Evolutionary conservation across 495 filamentous ascomycete genomes (phyloP).

Genomic region (Elasticomyces elasticus): DNA sequence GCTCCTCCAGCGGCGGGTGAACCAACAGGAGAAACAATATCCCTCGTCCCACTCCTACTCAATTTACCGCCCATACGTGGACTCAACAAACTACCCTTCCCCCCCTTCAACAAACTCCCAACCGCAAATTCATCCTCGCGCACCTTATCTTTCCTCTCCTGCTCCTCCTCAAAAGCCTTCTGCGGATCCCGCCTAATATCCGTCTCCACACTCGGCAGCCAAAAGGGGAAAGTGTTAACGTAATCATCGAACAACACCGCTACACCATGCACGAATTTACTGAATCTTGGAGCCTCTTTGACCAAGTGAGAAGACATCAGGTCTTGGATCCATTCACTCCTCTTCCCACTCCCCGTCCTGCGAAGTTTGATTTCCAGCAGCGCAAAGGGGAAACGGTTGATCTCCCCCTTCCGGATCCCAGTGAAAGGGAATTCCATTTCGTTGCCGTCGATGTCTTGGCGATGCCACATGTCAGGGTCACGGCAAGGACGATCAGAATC

Average conservation of each 20-base stretch:
- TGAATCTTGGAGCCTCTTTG: conserved; percentile 79
- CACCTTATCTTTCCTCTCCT: conserved; percentile 64
- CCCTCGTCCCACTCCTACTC: background rate
- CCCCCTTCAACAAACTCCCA: conserved; percentile 60
- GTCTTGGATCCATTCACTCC: conserved; percentile 77
- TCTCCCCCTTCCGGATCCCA: conserved; percentile 77
- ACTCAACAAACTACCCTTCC: conserved; percentile 25
- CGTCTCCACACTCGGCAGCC: conserved; percentile 78
- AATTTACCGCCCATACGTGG: no score
- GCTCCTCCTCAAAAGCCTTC: conserved; percentile 81
- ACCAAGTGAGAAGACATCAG: conserved; percentile 87
- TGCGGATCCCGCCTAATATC: conserved; percentile 91
- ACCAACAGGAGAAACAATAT: conserved; percentile 24
- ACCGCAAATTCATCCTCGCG: conserved; percentile 83
- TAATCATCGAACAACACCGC: conserved; percentile 87
- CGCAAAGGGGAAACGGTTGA: conserved; percentile 83
- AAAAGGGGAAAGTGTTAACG: conserved; percentile 93
- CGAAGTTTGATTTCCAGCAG: conserved; percentile 88
- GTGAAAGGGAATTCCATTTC: conserved; percentile 80
- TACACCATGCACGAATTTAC: conserved; percentile 91
- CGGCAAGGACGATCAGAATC: conserved; percentile 78
- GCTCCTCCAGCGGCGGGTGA: conserved; percentile 14
- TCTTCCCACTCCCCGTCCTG: conserved; percentile 27
- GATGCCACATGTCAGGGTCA: conserved; percentile 81
- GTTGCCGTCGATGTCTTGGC: conserved; percentile 72